Evolutionary conservation across 2,329 filamentous ascomycete species (phyloP).

Genomic region (Verticillium alfalfae): DNA sequence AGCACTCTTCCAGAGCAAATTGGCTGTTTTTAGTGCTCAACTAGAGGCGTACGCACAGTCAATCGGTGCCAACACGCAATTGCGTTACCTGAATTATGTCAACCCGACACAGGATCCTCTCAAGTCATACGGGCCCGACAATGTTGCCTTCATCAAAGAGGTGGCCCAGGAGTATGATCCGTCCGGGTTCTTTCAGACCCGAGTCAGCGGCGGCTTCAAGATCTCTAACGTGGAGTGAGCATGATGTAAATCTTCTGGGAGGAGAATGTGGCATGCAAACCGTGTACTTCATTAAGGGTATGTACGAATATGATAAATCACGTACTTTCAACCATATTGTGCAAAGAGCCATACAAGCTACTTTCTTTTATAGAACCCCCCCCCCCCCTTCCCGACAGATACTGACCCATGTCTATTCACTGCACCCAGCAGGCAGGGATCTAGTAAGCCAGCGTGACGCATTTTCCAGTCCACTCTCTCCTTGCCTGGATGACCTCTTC

Average conservation of each 20-base stretch:
- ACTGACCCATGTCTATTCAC: too few species aligned
- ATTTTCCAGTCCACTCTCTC: not conserved
- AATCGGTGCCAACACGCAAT: slow-evolving; percentile 14
- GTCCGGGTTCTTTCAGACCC: slow-evolving; percentile 22
- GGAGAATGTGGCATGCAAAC: too few species aligned
- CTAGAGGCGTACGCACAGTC: slow-evolving; percentile 15
- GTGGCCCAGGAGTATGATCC: slow-evolving; percentile 26
- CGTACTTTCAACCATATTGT: too few species aligned
- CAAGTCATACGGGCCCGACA: slow-evolving; percentile 23
- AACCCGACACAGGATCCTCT: slow-evolving; percentile 19
- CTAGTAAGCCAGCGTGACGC: not conserved
- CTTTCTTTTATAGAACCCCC: too few species aligned
- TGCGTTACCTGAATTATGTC: slow-evolving; percentile 30
- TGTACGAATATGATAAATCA: too few species aligned
- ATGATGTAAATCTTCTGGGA: too few species aligned
- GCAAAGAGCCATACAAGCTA: too few species aligned
- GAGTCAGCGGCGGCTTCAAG: slow-evolving; percentile 21
- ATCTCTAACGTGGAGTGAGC: not conserved
- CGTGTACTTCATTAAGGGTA: too few species aligned
- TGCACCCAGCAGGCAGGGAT: not conserved
- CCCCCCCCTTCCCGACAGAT: too few species aligned
- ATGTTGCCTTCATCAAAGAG: slow-evolving; percentile 18
- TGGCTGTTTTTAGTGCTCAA: slow-evolving; percentile 19
- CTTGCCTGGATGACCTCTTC: slow-evolving; percentile 1
- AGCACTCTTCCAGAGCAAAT: slow-evolving; percentile 21